These are phyloP conservation scores for Diaporthe sp. DNA, from an alignment of 2,329 filamentous ascomycete genomes.

Conservation along the genomic window DNA sequence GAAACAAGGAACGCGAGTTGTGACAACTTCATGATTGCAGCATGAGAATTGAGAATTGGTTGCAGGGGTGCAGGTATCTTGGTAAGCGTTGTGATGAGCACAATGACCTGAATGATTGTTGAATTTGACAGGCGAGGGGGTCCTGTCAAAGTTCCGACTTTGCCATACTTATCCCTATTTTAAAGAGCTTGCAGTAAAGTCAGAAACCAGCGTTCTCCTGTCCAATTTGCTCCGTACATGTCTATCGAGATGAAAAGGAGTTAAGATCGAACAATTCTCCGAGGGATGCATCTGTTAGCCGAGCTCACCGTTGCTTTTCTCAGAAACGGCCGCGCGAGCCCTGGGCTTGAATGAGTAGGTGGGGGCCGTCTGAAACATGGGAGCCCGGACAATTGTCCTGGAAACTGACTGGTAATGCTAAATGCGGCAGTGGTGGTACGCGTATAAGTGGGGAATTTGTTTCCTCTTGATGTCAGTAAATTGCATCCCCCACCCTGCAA, in stretches of 20 bases:
- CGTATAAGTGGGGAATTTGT: not conserved
- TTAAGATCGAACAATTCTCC: not conserved
- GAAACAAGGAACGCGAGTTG: not conserved
- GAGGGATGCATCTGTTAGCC: not conserved
- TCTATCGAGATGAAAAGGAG: constrained; percentile 9
- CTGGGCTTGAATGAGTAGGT: not conserved
- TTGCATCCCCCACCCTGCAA: not conserved
- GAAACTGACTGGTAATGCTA: not conserved
- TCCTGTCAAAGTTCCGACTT: not conserved
- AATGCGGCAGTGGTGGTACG: not conserved
- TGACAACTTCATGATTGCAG: constrained; percentile 26
- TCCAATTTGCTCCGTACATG: not conserved
- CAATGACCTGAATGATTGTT: not conserved
- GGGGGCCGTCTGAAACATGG: not conserved
- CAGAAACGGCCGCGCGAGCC: not conserved
- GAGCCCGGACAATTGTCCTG: not conserved
- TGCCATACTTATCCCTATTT: not conserved
- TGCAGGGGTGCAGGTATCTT: not conserved
- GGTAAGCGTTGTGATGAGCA: not conserved
- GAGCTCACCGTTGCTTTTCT: not conserved
- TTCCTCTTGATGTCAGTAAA: constrained; percentile 7
- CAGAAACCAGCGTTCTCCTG: not conserved
- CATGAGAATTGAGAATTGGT: not conserved
- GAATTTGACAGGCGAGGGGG: not conserved
- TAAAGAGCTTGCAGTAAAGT: not conserved